Base-by-base conservation (phyloP, 805 yeast genomes). In the Wickerhamomyces bisporus region DNA sequence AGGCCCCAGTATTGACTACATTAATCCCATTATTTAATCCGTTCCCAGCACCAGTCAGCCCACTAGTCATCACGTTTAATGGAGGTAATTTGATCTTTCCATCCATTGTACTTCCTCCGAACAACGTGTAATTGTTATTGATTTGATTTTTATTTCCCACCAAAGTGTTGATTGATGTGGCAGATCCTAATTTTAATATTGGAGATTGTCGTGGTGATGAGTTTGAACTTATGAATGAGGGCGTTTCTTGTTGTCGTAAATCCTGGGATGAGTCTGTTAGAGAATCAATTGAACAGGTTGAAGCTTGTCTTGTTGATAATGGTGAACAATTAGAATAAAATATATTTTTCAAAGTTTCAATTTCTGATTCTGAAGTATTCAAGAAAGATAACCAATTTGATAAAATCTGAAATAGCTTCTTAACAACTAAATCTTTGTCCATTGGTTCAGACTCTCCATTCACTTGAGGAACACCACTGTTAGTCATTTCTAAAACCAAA, bases 51-150 rank as follows among this genome's bases (percentile, higher is more conserved):
- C 10, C 10, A 21, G 7, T 21, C 24, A 21, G 10, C 24, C 24
- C 24, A 21, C 24, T 21, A 21, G 24, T 21, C 24, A 21, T 21
- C 5, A 34, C 21, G 25, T 32, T 37, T 12, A 38, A 21, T 10
- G 41, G 41, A 7, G 41, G 41, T 19, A 38, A 16, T 30, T 20
- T 34, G 5, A 38, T 34, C n/a, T 26, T 38, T 19, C 37, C 24
- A 7, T 32, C 40, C 3, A 10, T 12, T 13, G 16, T 36, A 23
- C 11, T 23, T 12, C 15, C 25, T 11, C 32, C 25, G 11, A 30
- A 19, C 23, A 30, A 10, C 24, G 7, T 21, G 24, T 21, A 21
- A 10, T 21, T 21, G n/a, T n/a, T n/a, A n/a, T n/a, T n/a, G n/a
- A n/a, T n/a, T n/a, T n/a, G n/a, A n/a, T n/a, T n/a, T n/a, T n/a